Evolutionary conservation across 805 yeast species (phyloP).

Genomic region (Pichia cephalocereana): DNA sequence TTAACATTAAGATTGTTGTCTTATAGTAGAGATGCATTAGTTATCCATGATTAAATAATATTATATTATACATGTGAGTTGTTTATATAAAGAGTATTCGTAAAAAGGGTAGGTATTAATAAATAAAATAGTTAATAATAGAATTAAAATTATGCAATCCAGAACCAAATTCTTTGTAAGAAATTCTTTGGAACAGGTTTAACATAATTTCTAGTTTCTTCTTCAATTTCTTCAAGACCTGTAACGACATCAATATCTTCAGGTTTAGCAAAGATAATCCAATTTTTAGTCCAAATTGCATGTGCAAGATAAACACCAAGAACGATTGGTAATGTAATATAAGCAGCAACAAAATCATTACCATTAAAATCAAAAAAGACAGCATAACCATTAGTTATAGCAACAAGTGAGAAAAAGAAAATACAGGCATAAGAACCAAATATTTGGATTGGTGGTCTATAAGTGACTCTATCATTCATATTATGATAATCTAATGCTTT

Average conservation of each 20-base stretch:
- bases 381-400: slow-evolving; percentile 66
- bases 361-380: slow-evolving; percentile 50
- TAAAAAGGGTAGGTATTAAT: too few species aligned
- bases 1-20: too few species aligned
- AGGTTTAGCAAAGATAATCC: slow-evolving; percentile 39
- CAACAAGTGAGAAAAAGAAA: slow-evolving; percentile 38
- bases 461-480: slow-evolving; percentile 48
- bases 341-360: slow-evolving; percentile 61
- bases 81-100: too few species aligned
- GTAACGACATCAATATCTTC: slow-evolving; percentile 52
- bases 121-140: too few species aligned
- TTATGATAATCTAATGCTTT: slow-evolving; percentile 49
- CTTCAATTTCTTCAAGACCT: slow-evolving; percentile 54
- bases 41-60: too few species aligned
- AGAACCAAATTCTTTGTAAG: slow-evolving; percentile 41
- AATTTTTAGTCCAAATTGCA: slow-evolving; percentile 37
- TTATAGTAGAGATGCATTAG: too few species aligned
- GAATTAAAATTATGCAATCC: slow-evolving; percentile 26
- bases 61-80: too few species aligned
- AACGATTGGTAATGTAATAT: slow-evolving; percentile 55
- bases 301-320: slow-evolving; percentile 49
- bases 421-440: slow-evolving; percentile 45
- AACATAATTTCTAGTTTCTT: slow-evolving; percentile 28
- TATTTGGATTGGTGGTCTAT: slow-evolving; percentile 47
- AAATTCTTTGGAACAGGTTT: slow-evolving; percentile 28